These are phyloP conservation scores for Echites panduratus DNA, from an alignment of 257 asterid species.

Conservation along the genomic window DNA sequence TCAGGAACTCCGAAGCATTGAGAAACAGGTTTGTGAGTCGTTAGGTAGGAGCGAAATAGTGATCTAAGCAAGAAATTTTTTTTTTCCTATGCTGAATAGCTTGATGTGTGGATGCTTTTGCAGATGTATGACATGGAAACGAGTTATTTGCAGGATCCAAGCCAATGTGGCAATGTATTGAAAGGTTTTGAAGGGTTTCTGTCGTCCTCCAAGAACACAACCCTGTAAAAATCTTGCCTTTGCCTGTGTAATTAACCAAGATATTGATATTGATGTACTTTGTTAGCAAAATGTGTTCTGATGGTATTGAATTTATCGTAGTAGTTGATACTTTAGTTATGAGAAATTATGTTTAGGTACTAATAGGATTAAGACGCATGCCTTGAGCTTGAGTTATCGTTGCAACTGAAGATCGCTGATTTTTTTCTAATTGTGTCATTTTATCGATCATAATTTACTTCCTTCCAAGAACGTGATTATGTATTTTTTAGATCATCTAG, in stretches of 20 bases:
- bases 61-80: neutral
- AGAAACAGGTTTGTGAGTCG: constrained; percentile 62
- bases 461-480: neutral
- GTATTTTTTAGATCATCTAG: neutral
- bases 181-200: constrained; percentile 98
- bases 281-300: neutral
- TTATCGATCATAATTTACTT: neutral
- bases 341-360: neutral
- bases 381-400: neutral
- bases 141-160: constrained; percentile 93
- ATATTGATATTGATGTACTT: neutral
- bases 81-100: neutral
- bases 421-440: neutral
- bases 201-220: constrained; percentile 88
- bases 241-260: neutral
- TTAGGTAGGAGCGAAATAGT: neutral
- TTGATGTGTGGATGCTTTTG: constrained; percentile 7
- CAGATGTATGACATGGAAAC: constrained; percentile 98
- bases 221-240: constrained; percentile 46
- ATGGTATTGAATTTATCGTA: neutral
- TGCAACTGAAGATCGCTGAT: neutral
- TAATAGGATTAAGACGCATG: neutral
- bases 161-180: constrained; percentile 99
- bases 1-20: constrained; percentile 82
- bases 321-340: neutral